These are phyloP conservation scores for Diaporthe citri DNA, from an alignment of 2,329 filamentous ascomycete genomes.

Conservation along the genomic window DNA sequence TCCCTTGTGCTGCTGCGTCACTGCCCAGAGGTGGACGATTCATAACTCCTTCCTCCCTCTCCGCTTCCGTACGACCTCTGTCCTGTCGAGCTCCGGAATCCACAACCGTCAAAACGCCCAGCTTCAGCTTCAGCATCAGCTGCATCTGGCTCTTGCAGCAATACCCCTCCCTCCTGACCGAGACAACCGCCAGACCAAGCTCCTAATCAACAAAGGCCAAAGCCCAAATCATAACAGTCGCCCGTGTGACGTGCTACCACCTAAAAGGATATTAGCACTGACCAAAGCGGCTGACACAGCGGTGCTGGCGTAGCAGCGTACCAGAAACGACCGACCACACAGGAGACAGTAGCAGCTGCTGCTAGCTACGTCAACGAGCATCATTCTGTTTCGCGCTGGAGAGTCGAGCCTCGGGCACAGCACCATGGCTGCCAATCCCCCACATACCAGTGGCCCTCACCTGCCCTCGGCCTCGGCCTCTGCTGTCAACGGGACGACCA, in stretches of 20 bases:
- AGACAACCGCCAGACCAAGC: background rate
- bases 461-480: conserved; percentile 28
- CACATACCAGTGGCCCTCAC: conserved; percentile 17
- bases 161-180: conserved; percentile 15
- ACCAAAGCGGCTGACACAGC: conserved; percentile 26
- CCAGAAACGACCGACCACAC: conserved; percentile 13
- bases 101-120: background rate
- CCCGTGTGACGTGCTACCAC: conserved; percentile 18
- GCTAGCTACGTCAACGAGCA: conserved; percentile 34
- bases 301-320: conserved; percentile 18
- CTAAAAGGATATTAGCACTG: conserved; percentile 19
- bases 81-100: background rate
- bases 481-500: conserved; percentile 34
- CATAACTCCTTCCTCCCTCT: conserved; percentile 4
- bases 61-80: conserved; percentile 2
- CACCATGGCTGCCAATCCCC: conserved; percentile 36
- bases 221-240: conserved; percentile 2
- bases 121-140: background rate
- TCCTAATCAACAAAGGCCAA: background rate
- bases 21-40: conserved; percentile 6
- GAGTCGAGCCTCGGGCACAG: background rate
- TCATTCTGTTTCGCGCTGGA: conserved; percentile 19
- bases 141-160: conserved; percentile 4
- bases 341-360: conserved; percentile 17
- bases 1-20: conserved; percentile 19